Evolutionary conservation across 164 flowering plant genomes (phyloP), one percentile per base, ranked within the genome.

Genomic region (Brasenia schreberi): DNA sequence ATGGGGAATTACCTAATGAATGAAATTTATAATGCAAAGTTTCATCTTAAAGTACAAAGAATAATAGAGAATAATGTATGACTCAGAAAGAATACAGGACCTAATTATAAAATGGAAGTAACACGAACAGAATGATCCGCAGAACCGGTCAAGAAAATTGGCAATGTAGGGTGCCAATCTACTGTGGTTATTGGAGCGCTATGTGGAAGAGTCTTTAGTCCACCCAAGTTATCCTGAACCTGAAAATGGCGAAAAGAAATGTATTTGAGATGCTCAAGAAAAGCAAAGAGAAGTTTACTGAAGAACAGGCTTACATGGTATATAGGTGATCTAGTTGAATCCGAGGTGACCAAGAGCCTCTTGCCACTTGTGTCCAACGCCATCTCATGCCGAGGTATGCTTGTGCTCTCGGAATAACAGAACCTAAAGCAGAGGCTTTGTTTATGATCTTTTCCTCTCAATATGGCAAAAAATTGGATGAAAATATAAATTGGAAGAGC

Each of bases 161-260:
- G 94, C 66, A 84, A 75, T 11, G 94, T 86, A 42, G 96, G 98
- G 77, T 93, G 98, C 98, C 98, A 90, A 68, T 90, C 97, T 6
- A 93, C 96, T 3, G 98, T 88, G 6, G 92, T 85, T 76, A 90
- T 77, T n/a, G 88, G 81, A 59, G 86, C 90, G 72, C 73, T 77
- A 49, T 88, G 96, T 7, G 97, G 83, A 63, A 90, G 89, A 27
- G 88, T 87, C 80, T 81, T 88, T 69, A 77, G 66, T 9, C 90
- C 92, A 66, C 72, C 75, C 64, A 63, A 62, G 66, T 74, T 70
- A 65, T 87, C 84, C 66, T 78, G 87, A 58, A 88, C 90, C 97
- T 87, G 76, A 72, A 66, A 44, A 44, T 44, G 52, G 10, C 10
- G 52, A 0, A 6, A 17, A 60, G 67, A 39, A 65, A 44, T 6